Base-by-base conservation (phyloP, 148 eudicot genomes). In the Talinum fruticosum region DNA sequence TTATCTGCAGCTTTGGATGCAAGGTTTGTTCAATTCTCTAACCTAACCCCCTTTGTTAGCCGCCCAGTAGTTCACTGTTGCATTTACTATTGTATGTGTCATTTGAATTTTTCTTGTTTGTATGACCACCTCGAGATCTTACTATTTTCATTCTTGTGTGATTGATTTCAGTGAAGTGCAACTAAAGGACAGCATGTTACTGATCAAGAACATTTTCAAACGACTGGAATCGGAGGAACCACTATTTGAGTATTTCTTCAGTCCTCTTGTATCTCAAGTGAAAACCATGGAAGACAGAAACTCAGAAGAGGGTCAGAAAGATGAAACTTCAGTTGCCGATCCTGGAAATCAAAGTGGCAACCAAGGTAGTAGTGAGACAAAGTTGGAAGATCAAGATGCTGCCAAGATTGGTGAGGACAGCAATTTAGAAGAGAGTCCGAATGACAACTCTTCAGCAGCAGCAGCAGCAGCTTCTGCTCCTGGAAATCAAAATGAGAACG, bases 1-100 rank as follows among this genome's bases (percentile, higher is more conserved):
- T 75, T 83, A 44, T 83, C 85, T 34, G 79, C 82, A 30, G 38
- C 79, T 44, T 35, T 83, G 23, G 54, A 67, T 65, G 69, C 81
- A 78, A 83, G 85, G 85, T 83, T 68, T 64, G 82, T 83, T 66
- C n/a, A 53, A 47, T 1, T 41, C 47, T 41, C 47, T 14, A 10
- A 41, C 47, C 2, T 41, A 41, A 41, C 47, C n/a, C n/a, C n/a
- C n/a, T n/a, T n/a, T n/a, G n/a, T n/a, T n/a, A n/a, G n/a, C n/a
- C n/a, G n/a, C n/a, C n/a, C n/a, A n/a, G n/a, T n/a, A n/a, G n/a
- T n/a, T n/a, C n/a, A 41, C 45, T 12, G 8, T 6, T 41, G 8
- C 45, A 41, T 41, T 6, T 3, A 41, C 45, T 41, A 8, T 6
- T 6, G 6, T 6, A 41, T 2, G 45, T 12, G 0, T 41, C 45